Percentiles rank a stretch among this genome's conserved stretches.
phyloP scores from a whole-genome alignment of 768 basidiomycete genomes.

The Phylloporus rhodoxanthus region DNA sequence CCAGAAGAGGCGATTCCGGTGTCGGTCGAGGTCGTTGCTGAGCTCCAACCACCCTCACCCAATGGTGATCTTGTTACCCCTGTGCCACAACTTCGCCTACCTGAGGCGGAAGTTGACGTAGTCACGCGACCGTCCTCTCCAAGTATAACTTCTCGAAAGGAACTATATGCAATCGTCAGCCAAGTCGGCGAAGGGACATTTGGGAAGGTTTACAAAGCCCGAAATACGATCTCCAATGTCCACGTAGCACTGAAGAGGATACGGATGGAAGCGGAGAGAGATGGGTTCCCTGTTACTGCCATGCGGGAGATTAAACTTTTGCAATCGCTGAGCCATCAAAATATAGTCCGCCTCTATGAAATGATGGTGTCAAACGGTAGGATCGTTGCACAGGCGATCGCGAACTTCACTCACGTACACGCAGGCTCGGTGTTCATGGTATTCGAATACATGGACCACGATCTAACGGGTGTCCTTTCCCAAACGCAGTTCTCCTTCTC shows the following conservation, averaged over 20 bases:
- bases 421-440: constrained; percentile 97
- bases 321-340: constrained; percentile 83
- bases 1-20: constrained; percentile 10
- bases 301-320: constrained; percentile 98
- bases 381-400: constrained; percentile 12
- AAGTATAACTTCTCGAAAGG: constrained; percentile 32
- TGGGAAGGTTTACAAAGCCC: constrained; percentile 96
- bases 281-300: constrained; percentile 98
- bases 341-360: constrained; percentile 85
- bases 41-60: constrained; percentile 16
- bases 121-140: constrained; percentile 28
- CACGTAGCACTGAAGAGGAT: constrained; percentile 93
- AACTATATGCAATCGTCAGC: constrained; percentile 79
- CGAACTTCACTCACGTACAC: constrained; percentile 5
- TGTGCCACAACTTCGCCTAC: constrained; percentile 13
- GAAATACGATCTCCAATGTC: constrained; percentile 67
- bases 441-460: constrained; percentile 99
- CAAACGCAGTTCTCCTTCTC: constrained; percentile 85
- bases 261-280: constrained; percentile 94
- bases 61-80: constrained; percentile 21
- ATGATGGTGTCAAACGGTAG: constrained; percentile 98
- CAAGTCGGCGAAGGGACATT: constrained; percentile 99
- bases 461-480: constrained; percentile 89
- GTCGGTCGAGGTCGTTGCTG: constrained; percentile 6
- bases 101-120: constrained; percentile 21